Conservation (phyloP, 306 rosid species). For the Prunus armeniaca region DNA sequence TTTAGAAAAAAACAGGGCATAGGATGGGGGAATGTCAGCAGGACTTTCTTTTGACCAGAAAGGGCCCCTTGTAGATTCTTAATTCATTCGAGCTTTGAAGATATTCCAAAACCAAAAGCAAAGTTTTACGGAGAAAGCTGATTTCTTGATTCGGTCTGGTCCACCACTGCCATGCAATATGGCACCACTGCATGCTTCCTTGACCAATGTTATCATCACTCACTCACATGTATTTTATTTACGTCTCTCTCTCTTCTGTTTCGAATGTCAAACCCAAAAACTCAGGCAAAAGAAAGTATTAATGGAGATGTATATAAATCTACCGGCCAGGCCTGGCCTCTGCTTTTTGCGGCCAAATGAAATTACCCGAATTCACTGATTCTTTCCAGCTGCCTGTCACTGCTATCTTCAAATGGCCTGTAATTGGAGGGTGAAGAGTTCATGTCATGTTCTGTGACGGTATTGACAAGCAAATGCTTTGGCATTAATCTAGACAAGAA, state of each 20-base stretch:
- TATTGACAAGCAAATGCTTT: neutral
- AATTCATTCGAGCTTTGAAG: constrained; percentile 25
- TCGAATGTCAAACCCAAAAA: constrained; percentile 17
- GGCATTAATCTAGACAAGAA: too few species aligned
- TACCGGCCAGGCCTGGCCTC: too few species aligned
- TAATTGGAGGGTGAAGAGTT: neutral
- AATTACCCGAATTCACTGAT: neutral
- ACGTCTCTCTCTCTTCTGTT: neutral
- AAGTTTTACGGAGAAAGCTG: neutral
- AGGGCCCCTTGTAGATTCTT: constrained; percentile 35
- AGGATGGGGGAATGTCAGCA: constrained; percentile 38
- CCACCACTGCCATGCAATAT: too few species aligned
- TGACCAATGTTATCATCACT: neutral
- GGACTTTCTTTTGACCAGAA: constrained; percentile 38
- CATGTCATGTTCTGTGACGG: neutral
- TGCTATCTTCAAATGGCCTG: neutral
- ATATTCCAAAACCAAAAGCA: constrained; percentile 6
- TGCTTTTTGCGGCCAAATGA: neutral
- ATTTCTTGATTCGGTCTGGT: too few species aligned
- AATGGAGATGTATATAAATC: too few species aligned
- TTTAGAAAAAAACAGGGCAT: constrained; percentile 13
- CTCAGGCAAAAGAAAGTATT: neutral
- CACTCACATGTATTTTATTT: too few species aligned
- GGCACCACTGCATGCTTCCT: too few species aligned
- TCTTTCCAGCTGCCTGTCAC: neutral